Percentiles rank a stretch among this genome's conserved stretches.
Evolutionary conservation across 2,329 filamentous ascomycete species (phyloP).

Genomic region (Metarhizium brunneum): DNA sequence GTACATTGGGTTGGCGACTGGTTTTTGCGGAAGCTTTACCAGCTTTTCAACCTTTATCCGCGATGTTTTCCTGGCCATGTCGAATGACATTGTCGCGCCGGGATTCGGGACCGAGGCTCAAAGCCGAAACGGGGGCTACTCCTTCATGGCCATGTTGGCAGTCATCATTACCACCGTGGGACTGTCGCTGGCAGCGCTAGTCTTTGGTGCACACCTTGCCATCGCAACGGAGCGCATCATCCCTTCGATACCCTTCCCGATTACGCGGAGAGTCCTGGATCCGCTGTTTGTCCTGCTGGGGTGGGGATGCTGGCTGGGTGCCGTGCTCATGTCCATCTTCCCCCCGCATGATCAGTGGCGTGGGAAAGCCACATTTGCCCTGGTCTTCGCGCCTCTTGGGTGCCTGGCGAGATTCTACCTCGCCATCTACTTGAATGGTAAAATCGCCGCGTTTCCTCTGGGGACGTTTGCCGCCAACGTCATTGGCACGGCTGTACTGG

Average conservation of each 20-base stretch:
- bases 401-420: conserved; percentile 68
- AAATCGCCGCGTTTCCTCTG: conserved; percentile 61
- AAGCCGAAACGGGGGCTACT: conserved; percentile 62
- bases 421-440: conserved; percentile 61
- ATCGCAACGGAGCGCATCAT: conserved; percentile 46
- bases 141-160: conserved; percentile 70
- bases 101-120: conserved; percentile 28
- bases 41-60: conserved; percentile 82
- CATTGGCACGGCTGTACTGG: conserved; percentile 64
- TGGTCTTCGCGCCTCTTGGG: conserved; percentile 76
- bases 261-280: conserved; percentile 55
- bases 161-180: conserved; percentile 65
- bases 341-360: conserved; percentile 71
- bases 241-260: conserved; percentile 48
- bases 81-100: conserved; percentile 54
- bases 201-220: conserved; percentile 68
- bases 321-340: conserved; percentile 60
- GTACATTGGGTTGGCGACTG: conserved; percentile 78
- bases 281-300: conserved; percentile 53
- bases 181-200: conserved; percentile 60
- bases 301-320: conserved; percentile 69
- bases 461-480: conserved; percentile 83
- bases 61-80: conserved; percentile 69
- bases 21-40: conserved; percentile 83
- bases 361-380: conserved; percentile 61